Conservation (phyloP, 108 stramenopile species). For the Discostella stelligeroides region DNA sequence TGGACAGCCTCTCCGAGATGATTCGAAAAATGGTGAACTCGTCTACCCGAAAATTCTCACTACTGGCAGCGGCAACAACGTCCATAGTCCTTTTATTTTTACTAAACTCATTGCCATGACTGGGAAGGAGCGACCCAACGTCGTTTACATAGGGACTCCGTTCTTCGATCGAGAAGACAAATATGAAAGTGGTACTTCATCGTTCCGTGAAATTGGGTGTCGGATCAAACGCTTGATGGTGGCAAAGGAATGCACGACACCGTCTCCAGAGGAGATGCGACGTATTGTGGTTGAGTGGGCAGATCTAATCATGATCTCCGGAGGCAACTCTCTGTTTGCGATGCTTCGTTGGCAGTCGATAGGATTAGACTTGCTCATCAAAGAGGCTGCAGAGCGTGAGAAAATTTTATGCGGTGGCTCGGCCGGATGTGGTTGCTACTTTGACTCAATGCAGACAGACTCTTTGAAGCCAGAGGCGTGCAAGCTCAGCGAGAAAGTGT, state of each 20-base stretch:
- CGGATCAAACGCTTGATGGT: constrained; percentile 27
- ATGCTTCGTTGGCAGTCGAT: constrained; percentile 37
- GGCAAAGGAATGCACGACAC: constrained; percentile 17
- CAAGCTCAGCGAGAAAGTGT: constrained; percentile 24
- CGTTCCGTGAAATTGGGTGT: constrained; percentile 35
- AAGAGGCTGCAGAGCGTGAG: constrained; percentile 31
- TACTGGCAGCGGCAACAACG: constrained; percentile 11
- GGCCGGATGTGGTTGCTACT: constrained; percentile 43
- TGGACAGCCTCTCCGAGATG: too few relatives aligned
- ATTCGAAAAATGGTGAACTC: too few relatives aligned
- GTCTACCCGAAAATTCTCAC: constrained; percentile 38
- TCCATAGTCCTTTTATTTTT: constrained; percentile 18
- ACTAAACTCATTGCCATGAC: constrained; percentile 32
- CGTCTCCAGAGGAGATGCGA: constrained; percentile 24
- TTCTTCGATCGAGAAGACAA: constrained; percentile 38
- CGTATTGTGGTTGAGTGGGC: constrained; percentile 41
- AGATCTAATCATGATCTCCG: constrained; percentile 29
- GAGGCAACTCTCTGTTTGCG: constrained; percentile 41
- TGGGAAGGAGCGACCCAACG: constrained; percentile 28
- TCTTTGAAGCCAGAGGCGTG: constrained; percentile 33
- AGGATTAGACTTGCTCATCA: constrained; percentile 38
- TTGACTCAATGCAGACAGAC: constrained; percentile 30
- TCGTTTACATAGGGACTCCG: constrained; percentile 39
- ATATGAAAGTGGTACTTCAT: constrained; percentile 9
- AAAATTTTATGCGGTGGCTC: constrained; percentile 33